Conservation (phyloP, 163 green algal genomes). For the Scenedesmus sp. region DNA sequence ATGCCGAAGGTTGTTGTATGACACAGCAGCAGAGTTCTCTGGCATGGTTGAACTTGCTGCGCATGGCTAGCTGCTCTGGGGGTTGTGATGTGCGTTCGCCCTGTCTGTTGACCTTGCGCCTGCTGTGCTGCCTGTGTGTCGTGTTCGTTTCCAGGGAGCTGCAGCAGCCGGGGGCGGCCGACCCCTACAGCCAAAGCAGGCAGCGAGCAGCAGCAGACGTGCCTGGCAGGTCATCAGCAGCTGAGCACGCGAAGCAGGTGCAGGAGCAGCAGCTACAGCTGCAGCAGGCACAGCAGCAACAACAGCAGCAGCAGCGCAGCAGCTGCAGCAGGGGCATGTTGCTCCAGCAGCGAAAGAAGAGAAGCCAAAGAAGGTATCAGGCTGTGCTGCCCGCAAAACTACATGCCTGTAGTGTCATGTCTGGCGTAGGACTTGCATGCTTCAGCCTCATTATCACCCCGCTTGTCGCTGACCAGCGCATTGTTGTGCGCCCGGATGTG, state of each 20-base stretch:
- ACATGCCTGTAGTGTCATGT: neutral
- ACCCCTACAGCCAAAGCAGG: slow-evolving; percentile 25
- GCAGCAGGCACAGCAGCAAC: neutral
- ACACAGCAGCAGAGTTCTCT: neutral
- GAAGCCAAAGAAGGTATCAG: slow-evolving; percentile 38
- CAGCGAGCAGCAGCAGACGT: slow-evolving; percentile 4
- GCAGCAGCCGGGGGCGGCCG: slow-evolving; percentile 21
- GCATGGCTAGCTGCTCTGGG: neutral
- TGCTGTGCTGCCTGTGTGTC: neutral
- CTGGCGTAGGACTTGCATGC: neutral
- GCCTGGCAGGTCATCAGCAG: slow-evolving; percentile 10
- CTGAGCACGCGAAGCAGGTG: slow-evolving; percentile 20
- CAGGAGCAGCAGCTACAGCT: slow-evolving; percentile 26
- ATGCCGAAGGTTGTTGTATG: too few species aligned
- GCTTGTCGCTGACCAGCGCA: neutral
- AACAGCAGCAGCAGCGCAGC: neutral
- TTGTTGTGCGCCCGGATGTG: neutral
- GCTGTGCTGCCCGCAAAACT: neutral
- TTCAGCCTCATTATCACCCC: too few species aligned
- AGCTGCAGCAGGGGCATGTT: neutral
- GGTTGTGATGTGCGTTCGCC: neutral
- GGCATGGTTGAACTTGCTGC: neutral
- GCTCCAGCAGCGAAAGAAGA: slow-evolving; percentile 26
- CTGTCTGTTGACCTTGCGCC: neutral
- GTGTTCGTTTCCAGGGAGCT: slow-evolving; percentile 21